A percentile compares a stretch with the other conserved stretches of the same genome.
These are phyloP conservation scores for Quercus berberidifolia DNA, from an alignment of 306 rosid genomes.

Conservation along the genomic window DNA sequence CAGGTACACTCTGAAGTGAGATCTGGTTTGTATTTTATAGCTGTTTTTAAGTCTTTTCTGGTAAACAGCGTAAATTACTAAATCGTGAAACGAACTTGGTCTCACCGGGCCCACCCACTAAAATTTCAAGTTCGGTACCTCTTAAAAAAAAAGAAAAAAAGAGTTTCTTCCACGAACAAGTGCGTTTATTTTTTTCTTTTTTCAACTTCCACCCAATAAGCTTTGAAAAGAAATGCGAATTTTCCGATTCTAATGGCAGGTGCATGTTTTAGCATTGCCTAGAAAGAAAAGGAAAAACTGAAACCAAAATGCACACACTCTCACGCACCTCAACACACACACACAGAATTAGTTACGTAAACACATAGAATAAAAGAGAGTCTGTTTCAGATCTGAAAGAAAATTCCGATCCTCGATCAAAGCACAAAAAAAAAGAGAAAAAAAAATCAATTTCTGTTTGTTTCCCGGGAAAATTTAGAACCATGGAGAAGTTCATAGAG, in stretches of 20 bases:
- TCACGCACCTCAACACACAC: conserved; percentile 2
- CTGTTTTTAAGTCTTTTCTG: no score
- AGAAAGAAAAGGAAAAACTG: conserved; percentile 32
- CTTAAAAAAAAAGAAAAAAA: not conserved
- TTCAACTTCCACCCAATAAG: not conserved
- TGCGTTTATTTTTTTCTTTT: not conserved
- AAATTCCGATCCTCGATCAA: not conserved
- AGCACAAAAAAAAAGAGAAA: not conserved
- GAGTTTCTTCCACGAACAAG: no score
- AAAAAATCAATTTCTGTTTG: conserved; percentile 27
- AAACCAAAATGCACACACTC: conserved; percentile 21
- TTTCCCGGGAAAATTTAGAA: conserved; percentile 42
- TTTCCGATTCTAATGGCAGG: conserved; percentile 44
- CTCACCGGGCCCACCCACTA: no score
- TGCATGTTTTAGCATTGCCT: not conserved
- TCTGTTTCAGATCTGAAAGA: conserved; percentile 50
- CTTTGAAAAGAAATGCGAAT: conserved; percentile 10
- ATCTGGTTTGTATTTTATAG: no score
- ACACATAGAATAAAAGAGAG: not conserved
- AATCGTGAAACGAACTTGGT: no score
- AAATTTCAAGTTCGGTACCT: no score
- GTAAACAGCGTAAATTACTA: no score
- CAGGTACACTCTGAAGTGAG: no score
- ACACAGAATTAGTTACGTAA: not conserved
- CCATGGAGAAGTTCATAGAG: conserved; percentile 61